Conservation (phyloP, 306 rosid genomes). For the Acacia melanoxylon region DNA sequence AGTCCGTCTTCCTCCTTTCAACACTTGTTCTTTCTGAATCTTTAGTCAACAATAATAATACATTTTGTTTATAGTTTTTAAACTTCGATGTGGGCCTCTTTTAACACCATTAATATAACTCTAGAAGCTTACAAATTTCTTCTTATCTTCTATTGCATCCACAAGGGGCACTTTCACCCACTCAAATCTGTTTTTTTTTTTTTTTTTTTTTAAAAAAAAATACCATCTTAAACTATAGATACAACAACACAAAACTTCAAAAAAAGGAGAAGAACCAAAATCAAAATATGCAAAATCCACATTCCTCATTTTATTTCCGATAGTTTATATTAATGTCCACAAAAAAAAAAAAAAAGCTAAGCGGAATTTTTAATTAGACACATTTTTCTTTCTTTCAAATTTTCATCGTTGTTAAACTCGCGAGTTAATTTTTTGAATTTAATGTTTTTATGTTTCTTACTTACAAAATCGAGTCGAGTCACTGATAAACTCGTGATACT, state of each 20-base stretch:
- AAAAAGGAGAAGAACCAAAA: no score
- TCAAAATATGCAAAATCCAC: not conserved
- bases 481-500: no score
- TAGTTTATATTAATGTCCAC: not conserved
- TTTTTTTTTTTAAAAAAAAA: no score
- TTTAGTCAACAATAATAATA: not conserved
- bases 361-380: no score
- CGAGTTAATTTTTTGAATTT: no score
- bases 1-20: not conserved
- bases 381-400: no score
- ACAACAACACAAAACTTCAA: not conserved
- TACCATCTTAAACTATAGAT: not conserved
- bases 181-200: not conserved
- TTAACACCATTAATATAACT: not conserved
- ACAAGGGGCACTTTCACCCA: not conserved
- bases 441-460: no score
- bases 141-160: not conserved
- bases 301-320: not conserved
- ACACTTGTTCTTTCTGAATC: not conserved
- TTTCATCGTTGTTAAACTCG: no score
- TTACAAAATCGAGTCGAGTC: no score
- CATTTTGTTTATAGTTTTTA: not conserved
- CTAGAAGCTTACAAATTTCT: not conserved
- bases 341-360: no score
- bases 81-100: not conserved